A percentile compares a stretch with the other conserved stretches of the same genome.
Conservation (phyloP, 1,139 yeast species). For the Yamadazyma conglobata region DNA sequence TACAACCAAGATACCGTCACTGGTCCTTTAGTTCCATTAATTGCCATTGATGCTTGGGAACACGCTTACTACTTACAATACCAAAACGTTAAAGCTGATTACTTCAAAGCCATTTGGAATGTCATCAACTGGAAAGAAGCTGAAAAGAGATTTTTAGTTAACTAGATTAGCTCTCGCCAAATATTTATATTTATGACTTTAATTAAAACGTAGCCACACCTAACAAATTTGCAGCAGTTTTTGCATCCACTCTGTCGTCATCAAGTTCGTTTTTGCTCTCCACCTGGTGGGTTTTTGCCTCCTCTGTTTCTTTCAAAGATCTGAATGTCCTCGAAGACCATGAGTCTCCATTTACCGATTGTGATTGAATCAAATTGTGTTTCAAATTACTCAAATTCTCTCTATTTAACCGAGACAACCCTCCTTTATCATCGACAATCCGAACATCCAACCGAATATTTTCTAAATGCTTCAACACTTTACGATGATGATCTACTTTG, state of each 20-base stretch:
- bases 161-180: no score
- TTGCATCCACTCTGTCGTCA: slow-evolving; percentile 57
- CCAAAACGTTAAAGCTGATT: slow-evolving; percentile 46
- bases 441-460: slow-evolving; percentile 70
- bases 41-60: slow-evolving; percentile 52
- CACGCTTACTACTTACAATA: slow-evolving; percentile 50
- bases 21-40: slow-evolving; percentile 39
- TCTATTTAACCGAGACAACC: slow-evolving; percentile 80
- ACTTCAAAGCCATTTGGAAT: slow-evolving; percentile 48
- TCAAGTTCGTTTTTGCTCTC: slow-evolving; percentile 14
- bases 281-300: slow-evolving; percentile 21
- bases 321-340: slow-evolving; percentile 66
- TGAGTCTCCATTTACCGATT: slow-evolving; percentile 52
- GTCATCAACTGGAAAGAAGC: slow-evolving; percentile 50
- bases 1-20: slow-evolving; percentile 45
- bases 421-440: slow-evolving; percentile 74
- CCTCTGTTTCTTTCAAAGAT: slow-evolving; percentile 42
- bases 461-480: slow-evolving; percentile 73
- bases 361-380: slow-evolving; percentile 48
- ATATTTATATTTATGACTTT: background rate
- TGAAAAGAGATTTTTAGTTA: slow-evolving; percentile 30
- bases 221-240: slow-evolving; percentile 73
- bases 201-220: slow-evolving; percentile 69
- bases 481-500: slow-evolving; percentile 83
- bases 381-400: slow-evolving; percentile 51